Conservation (phyloP, 2,329 filamentous ascomycete genomes). For the Neoascochyta sp. region DNA sequence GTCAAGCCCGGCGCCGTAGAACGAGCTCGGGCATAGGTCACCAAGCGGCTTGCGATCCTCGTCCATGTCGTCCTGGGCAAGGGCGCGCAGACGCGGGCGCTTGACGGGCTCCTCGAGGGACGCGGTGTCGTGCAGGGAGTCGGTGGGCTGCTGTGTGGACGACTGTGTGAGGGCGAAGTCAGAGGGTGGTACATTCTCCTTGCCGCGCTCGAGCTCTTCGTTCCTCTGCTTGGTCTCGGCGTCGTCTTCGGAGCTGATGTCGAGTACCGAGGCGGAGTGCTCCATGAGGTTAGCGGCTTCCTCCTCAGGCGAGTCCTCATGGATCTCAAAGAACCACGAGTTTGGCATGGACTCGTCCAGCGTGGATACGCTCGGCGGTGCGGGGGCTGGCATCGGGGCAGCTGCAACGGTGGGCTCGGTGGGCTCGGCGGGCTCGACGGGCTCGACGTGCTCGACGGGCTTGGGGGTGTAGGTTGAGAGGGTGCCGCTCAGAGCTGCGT, state of each 20-base stretch:
- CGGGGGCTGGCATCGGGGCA: conserved; percentile 32
- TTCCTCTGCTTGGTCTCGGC: conserved; percentile 54
- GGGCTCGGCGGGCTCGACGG: too few relatives aligned
- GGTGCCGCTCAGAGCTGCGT: conserved; percentile 76
- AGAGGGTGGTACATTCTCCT: conserved; percentile 86
- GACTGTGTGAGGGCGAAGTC: conserved; percentile 33
- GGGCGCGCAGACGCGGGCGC: conserved; percentile 22
- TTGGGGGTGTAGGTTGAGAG: conserved; percentile 59
- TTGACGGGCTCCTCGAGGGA: conserved; percentile 23
- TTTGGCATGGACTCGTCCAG: conserved; percentile 56
- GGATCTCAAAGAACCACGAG: conserved; percentile 86
- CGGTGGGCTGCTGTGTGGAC: conserved; percentile 7
- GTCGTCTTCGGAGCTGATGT: conserved; percentile 88
- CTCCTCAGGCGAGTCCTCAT: conserved; percentile 87
- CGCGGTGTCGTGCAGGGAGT: conserved; percentile 13
- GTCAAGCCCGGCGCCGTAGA: conserved; percentile 40
- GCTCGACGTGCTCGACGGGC: too few relatives aligned
- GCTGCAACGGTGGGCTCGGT: conserved; percentile 21
- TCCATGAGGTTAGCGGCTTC: conserved; percentile 90
- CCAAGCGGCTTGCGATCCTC: conserved; percentile 39
- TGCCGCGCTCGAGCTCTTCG: conserved; percentile 62
- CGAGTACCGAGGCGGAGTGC: conserved; percentile 79
- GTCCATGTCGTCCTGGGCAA: conserved; percentile 39
- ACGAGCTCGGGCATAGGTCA: conserved; percentile 36
- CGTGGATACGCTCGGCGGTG: conserved; percentile 30